phyloP scores from a whole-genome alignment of 495 filamentous ascomycete species.

The Tuber borchii region DNA sequence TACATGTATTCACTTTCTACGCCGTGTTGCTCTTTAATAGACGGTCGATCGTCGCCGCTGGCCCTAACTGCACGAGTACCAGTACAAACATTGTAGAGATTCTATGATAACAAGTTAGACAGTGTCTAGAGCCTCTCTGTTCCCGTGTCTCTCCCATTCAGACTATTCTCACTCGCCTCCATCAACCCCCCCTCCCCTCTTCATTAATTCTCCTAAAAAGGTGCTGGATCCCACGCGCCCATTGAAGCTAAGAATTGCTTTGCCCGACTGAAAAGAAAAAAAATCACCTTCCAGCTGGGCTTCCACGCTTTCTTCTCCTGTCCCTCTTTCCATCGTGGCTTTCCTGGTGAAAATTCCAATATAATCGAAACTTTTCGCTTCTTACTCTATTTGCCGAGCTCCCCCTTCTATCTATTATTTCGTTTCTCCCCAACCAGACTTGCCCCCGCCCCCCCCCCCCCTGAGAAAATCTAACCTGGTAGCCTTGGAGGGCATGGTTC shows the following conservation, averaged over 20 bases:
- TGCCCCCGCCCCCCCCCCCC: constrained; percentile 29
- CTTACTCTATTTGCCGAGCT: constrained; percentile 9
- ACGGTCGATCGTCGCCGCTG: background rate
- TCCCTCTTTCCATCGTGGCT: constrained; percentile 22
- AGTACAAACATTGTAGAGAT: background rate
- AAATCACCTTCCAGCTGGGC: constrained; percentile 25
- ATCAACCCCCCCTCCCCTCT: background rate
- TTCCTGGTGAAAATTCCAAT: constrained; percentile 33
- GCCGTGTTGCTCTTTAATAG: background rate
- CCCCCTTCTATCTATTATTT: constrained; percentile 11
- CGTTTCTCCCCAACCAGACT: constrained; percentile 10
- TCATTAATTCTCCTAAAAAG: constrained; percentile 24
- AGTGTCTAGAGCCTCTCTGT: constrained; percentile 10
- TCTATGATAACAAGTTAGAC: background rate
- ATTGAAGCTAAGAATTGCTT: constrained; percentile 21
- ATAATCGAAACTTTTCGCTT: constrained; percentile 27
- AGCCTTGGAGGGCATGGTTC: background rate
- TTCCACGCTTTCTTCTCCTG: constrained; percentile 26
- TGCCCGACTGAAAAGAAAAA: constrained; percentile 26
- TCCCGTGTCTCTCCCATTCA: constrained; percentile 32
- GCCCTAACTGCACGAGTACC: background rate
- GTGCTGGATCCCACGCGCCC: constrained; percentile 16
- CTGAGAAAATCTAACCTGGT: constrained; percentile 27
- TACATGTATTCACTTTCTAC: background rate
- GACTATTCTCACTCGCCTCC: constrained; percentile 2